Conservation (phyloP, 768 basidiomycete genomes). For the Amanita fuliginea region DNA sequence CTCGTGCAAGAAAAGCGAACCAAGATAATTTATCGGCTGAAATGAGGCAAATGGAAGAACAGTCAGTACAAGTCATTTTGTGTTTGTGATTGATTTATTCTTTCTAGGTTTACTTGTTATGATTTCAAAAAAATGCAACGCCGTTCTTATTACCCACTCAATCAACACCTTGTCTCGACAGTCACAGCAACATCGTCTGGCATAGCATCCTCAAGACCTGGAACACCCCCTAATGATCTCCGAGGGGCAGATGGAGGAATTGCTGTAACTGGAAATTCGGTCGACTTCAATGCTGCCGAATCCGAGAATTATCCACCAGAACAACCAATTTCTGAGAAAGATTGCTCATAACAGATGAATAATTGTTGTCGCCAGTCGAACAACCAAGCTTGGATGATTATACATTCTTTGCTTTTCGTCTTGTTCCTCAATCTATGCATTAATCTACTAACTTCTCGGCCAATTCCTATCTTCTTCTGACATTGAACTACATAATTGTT, state of each 20-base stretch:
- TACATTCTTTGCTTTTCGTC: background rate
- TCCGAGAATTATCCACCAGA: conserved; percentile 28
- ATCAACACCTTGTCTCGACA: conserved; percentile 62
- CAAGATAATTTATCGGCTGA: conserved; percentile 85
- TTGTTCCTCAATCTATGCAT: conserved; percentile 2
- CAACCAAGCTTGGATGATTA: background rate
- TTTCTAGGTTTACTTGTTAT: conserved; percentile 72
- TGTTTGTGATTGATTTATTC: background rate
- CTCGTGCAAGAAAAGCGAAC: conserved; percentile 82
- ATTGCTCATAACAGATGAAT: conserved; percentile 30
- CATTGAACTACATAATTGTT: conserved; percentile 3
- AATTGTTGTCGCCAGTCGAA: background rate
- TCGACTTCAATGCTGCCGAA: conserved; percentile 30
- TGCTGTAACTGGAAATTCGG: conserved; percentile 27
- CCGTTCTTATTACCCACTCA: conserved; percentile 83
- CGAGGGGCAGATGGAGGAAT: conserved; percentile 27
- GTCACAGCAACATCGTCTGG: conserved; percentile 69
- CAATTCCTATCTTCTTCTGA: background rate
- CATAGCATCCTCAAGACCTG: conserved; percentile 59
- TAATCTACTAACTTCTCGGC: conserved; percentile 2
- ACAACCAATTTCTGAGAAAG: conserved; percentile 35
- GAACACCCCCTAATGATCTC: conserved; percentile 51
- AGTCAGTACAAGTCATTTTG: conserved; percentile 38
- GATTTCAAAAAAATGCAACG: conserved; percentile 90
- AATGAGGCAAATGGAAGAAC: conserved; percentile 98